phyloP scores from a whole-genome alignment of 1,139 yeast species.

The Yamadazyma jaroonii region DNA sequence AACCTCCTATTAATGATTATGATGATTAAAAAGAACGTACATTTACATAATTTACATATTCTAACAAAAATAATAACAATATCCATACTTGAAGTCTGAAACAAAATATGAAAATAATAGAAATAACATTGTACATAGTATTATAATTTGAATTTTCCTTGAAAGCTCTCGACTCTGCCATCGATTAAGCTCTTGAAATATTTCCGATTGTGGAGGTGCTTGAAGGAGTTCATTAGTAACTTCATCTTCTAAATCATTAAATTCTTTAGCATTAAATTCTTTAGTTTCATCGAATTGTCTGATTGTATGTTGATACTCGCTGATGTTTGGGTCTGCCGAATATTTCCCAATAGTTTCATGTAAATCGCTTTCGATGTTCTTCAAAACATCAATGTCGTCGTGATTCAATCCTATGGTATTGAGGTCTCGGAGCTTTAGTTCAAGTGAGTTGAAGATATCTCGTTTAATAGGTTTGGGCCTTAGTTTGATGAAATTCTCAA shows the following conservation, averaged over 20 bases:
- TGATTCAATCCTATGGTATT: neutral
- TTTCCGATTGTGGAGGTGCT: neutral
- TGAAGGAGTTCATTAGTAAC: neutral
- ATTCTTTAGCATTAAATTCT: neutral
- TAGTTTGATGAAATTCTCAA: neutral
- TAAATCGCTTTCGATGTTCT: neutral
- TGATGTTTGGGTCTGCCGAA: no score
- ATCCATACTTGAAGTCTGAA: constrained; percentile 31
- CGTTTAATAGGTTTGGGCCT: constrained; percentile 1
- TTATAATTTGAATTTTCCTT: neutral
- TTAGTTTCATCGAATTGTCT: neutral
- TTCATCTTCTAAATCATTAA: neutral
- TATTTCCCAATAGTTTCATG: constrained; percentile 6
- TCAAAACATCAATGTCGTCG: neutral
- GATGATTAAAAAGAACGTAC: constrained; percentile 58
- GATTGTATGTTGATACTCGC: no score
- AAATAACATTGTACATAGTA: constrained; percentile 10
- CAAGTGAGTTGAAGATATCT: neutral
- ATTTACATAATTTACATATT: constrained; percentile 2
- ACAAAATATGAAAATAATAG: constrained; percentile 22
- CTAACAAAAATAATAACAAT: constrained; percentile 39
- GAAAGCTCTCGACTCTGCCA: neutral
- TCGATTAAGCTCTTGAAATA: neutral
- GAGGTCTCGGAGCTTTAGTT: neutral
- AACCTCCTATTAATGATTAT: constrained; percentile 87